Percentiles rank a stretch among this genome's conserved stretches.
Conservation (phyloP, 202 grass and related monocot genomes). For the Schoenoplectus tabernaemontani region DNA sequence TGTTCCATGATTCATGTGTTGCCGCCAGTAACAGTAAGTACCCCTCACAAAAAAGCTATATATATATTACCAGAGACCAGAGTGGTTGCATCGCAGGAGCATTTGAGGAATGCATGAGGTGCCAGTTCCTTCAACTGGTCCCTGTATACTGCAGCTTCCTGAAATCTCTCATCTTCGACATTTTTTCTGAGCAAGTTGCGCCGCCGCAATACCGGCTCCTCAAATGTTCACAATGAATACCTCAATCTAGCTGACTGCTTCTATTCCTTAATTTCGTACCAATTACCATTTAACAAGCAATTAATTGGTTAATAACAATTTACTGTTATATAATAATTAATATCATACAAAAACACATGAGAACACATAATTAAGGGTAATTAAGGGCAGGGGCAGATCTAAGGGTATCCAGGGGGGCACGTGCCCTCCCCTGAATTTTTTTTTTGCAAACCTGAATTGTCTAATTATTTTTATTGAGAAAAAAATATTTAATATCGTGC, state of each 20-base stretch:
- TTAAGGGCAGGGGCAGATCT: too few species aligned
- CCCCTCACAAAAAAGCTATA: too few species aligned
- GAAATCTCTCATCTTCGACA: constrained; percentile 58
- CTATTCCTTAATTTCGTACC: constrained; percentile 59
- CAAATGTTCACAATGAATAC: constrained; percentile 68
- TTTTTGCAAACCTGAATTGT: too few species aligned
- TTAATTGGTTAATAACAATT: background rate
- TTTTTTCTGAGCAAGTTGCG: constrained; percentile 49
- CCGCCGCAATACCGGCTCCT: constrained; percentile 61
- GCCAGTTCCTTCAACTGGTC: constrained; percentile 66
- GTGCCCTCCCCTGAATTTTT: too few species aligned
- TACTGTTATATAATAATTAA: too few species aligned
- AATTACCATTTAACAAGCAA: background rate
- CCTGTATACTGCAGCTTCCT: constrained; percentile 74
- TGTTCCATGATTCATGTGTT: constrained; percentile 77
- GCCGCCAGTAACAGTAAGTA: constrained; percentile 39
- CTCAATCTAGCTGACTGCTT: constrained; percentile 76
- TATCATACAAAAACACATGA: too few species aligned
- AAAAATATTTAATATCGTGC: too few species aligned
- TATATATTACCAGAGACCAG: constrained; percentile 47
- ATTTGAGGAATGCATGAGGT: constrained; percentile 69
- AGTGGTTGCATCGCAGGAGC: constrained; percentile 78
- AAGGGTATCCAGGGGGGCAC: too few species aligned
- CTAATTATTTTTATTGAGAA: too few species aligned
- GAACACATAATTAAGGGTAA: too few species aligned